These are phyloP conservation scores for Phaffia rhodozyma DNA, from an alignment of 1,284 basidiomycete species.

Conservation along the genomic window DNA sequence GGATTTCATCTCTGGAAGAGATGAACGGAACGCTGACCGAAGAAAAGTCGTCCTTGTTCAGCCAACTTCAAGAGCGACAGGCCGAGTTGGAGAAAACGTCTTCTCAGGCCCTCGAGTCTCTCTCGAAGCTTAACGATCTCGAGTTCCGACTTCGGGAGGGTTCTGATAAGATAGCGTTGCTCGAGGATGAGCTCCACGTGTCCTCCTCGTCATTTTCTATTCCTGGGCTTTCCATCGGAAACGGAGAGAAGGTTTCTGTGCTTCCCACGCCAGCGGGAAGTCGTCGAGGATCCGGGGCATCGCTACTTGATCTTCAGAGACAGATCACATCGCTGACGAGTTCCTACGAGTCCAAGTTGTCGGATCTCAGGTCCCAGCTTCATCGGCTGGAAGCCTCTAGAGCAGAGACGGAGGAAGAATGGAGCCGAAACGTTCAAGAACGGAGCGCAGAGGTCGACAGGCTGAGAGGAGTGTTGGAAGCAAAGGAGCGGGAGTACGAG, in stretches of 20 bases:
- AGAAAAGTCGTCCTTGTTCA: constrained; percentile 68
- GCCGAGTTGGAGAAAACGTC: constrained; percentile 74
- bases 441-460: constrained; percentile 54
- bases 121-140: constrained; percentile 65
- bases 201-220: not conserved
- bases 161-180: constrained; percentile 52
- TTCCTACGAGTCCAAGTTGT: constrained; percentile 42
- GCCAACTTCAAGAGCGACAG: constrained; percentile 68
- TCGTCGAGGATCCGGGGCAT: too few relatives aligned
- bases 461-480: constrained; percentile 48
- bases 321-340: constrained; percentile 3
- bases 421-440: constrained; percentile 51
- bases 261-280: too few relatives aligned
- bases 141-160: constrained; percentile 73
- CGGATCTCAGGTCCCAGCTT: constrained; percentile 48
- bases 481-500: constrained; percentile 40
- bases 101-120: constrained; percentile 55
- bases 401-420: constrained; percentile 56
- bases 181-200: constrained; percentile 61
- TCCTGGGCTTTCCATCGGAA: not conserved
- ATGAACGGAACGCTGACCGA: constrained; percentile 52
- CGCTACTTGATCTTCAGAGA: constrained; percentile 3
- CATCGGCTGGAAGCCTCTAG: constrained; percentile 32
- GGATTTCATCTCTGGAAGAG: constrained; percentile 56
- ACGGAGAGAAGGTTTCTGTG: not conserved